These are phyloP conservation scores for Auriscalpium vulgare DNA, from an alignment of 768 basidiomycete genomes.

Conservation along the genomic window DNA sequence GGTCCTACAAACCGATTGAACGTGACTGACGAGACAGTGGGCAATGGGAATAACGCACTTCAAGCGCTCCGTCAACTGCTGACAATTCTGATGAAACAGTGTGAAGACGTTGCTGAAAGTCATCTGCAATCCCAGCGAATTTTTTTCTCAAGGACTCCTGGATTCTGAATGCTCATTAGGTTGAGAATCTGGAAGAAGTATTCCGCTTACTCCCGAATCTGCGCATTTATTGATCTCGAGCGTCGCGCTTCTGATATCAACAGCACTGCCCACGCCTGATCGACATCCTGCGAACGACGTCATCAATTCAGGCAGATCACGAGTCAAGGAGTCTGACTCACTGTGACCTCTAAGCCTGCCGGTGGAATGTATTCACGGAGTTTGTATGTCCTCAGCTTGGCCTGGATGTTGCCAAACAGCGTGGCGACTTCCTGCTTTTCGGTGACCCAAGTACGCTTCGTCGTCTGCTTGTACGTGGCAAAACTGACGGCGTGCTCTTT, in stretches of 20 bases:
- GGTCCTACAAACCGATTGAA: constrained; percentile 39
- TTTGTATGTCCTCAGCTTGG: constrained; percentile 87
- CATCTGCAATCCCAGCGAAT: constrained; percentile 72
- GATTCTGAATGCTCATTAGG: constrained; percentile 40
- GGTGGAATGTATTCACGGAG: constrained; percentile 79
- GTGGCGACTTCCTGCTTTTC: constrained; percentile 85
- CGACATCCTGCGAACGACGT: constrained; percentile 47
- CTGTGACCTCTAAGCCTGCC: constrained; percentile 53
- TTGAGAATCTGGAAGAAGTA: neutral
- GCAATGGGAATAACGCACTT: constrained; percentile 35
- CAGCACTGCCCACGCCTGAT: constrained; percentile 66
- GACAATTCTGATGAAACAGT: constrained; percentile 65
- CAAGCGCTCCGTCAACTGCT: constrained; percentile 65
- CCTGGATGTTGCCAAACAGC: constrained; percentile 88
- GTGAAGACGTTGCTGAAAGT: constrained; percentile 62
- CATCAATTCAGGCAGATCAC: neutral
- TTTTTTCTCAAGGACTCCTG: constrained; percentile 72
- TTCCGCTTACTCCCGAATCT: constrained; percentile 71
- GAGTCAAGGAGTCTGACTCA: constrained; percentile 22
- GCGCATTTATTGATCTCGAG: constrained; percentile 79
- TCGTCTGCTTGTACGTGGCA: constrained; percentile 74
- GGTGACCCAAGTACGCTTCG: constrained; percentile 80
- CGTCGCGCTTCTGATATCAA: constrained; percentile 67
- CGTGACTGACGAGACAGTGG: neutral
- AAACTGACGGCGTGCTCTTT: constrained; percentile 69